Conservation (phyloP, 2,329 filamentous ascomycete species). For the Leptographium procerum region DNA sequence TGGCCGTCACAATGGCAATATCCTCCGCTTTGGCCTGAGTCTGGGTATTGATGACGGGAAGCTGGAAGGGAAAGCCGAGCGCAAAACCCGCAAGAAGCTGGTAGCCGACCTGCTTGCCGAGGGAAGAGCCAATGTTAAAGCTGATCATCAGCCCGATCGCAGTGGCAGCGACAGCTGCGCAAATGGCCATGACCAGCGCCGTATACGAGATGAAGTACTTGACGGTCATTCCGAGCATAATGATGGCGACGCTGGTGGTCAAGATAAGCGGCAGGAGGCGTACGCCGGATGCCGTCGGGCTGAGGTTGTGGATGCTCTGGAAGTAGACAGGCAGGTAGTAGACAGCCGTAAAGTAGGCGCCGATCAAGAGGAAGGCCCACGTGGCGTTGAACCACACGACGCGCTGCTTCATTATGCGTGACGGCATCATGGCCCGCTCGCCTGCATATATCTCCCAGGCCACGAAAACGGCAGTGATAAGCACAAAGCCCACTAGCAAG, state of each 20-base stretch:
- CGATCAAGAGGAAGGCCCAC: conserved; percentile 28
- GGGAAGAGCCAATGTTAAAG: conserved; percentile 16
- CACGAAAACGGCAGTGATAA: conserved; percentile 17
- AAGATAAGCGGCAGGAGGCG: conserved; percentile 23
- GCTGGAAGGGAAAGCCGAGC: neutral
- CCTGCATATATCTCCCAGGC: conserved; percentile 24
- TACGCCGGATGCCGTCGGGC: conserved; percentile 24
- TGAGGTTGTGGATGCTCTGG: conserved; percentile 29
- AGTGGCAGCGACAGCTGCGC: conserved; percentile 14
- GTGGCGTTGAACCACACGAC: conserved; percentile 26
- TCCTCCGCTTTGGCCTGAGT: neutral
- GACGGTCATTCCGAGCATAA: conserved; percentile 15
- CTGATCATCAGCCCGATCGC: conserved; percentile 23
- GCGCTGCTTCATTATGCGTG: conserved; percentile 29
- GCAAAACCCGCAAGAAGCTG: conserved; percentile 9
- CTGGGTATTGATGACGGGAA: neutral
- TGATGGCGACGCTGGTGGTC: conserved; percentile 18
- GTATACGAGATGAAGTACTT: conserved; percentile 16
- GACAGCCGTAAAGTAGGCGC: conserved; percentile 29
- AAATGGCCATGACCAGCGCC: conserved; percentile 11
- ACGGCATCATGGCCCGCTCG: conserved; percentile 36
- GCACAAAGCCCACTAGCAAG: conserved; percentile 19
- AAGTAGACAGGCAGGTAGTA: conserved; percentile 41
- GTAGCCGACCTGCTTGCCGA: conserved; percentile 26
- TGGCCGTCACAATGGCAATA: neutral